Conservation (phyloP, 768 basidiomycete genomes). For the Calocera cornea region DNA sequence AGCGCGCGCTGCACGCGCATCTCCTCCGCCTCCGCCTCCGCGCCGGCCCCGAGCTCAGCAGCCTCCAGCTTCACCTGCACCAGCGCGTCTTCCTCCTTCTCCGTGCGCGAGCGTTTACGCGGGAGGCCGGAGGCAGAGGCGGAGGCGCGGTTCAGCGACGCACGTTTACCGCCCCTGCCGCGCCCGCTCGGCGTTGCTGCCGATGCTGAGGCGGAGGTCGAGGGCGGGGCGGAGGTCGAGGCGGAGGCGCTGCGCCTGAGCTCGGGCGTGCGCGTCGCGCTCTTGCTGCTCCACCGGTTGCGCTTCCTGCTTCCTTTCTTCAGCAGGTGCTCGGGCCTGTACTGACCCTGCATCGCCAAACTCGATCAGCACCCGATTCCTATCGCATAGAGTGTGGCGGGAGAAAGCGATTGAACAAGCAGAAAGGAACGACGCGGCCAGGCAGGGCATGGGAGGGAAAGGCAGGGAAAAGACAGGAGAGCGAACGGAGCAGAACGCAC, state of each 20-base stretch:
- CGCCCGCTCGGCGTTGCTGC: not conserved
- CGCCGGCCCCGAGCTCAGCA: not conserved
- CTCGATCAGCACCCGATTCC: no score
- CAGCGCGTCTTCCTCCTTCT: not conserved
- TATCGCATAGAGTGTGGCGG: no score
- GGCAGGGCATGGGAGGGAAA: not conserved
- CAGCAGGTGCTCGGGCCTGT: no score
- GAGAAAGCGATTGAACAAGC: not conserved
- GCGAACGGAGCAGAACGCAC: no score
- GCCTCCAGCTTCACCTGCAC: not conserved
- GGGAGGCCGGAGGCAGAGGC: not conserved
- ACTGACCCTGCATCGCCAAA: no score
- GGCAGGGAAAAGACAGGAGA: not conserved
- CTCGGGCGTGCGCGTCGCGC: not conserved
- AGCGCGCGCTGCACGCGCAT: not conserved
- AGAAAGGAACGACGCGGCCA: not conserved
- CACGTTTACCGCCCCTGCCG: not conserved
- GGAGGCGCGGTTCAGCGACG: not conserved
- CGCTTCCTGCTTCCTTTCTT: not conserved
- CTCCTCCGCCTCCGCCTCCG: not conserved
- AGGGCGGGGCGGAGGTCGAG: not conserved
- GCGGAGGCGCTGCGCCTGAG: not conserved
- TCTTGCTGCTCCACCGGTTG: not conserved
- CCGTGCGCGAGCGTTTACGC: not conserved
- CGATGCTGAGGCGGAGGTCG: not conserved